Evolutionary conservation across 2,329 filamentous ascomycete species (phyloP).

Genomic region (Diplodia scrobiculata): DNA sequence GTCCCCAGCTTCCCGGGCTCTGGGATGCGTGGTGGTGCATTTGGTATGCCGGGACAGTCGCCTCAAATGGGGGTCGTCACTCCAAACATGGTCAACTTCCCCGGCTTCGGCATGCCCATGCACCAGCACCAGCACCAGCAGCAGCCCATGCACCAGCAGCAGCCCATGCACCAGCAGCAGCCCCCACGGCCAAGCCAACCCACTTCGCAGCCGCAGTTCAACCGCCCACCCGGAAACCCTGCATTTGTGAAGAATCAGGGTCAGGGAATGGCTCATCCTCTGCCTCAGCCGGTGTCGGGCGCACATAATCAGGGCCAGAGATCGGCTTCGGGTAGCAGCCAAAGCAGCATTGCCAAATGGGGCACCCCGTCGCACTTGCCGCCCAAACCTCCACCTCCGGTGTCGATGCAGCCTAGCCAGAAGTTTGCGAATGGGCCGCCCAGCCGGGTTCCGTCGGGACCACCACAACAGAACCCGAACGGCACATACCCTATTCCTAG

Average conservation of each 20-base stretch:
- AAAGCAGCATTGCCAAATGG: conserved; percentile 59
- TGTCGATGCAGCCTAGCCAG: conserved; percentile 38
- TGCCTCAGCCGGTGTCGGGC: conserved; percentile 35
- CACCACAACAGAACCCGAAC: conserved; percentile 17
- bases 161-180: conserved; percentile 28
- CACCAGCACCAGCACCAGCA: conserved; percentile 30
- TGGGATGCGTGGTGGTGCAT: conserved; percentile 34
- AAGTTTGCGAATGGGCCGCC: conserved; percentile 35
- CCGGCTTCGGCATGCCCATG: conserved; percentile 26
- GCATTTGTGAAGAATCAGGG: conserved; percentile 32
- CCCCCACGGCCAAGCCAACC: conserved; percentile 37
- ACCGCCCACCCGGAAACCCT: conserved; percentile 37
- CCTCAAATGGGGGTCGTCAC: conserved; percentile 35
- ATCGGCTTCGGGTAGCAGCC: conserved; percentile 37
- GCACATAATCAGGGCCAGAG: conserved; percentile 33
- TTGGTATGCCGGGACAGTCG: conserved; percentile 41
- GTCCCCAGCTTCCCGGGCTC: conserved; percentile 61
- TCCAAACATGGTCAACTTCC: conserved; percentile 37
- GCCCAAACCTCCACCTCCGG: conserved; percentile 57
- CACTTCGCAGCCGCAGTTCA: conserved; percentile 34
- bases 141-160: conserved; percentile 24
- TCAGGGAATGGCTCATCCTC: conserved; percentile 29
- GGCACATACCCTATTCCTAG: conserved; percentile 29
- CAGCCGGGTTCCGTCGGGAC: conserved; percentile 4
- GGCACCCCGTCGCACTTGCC: conserved; percentile 58